A percentile compares a stretch with the other conserved stretches of the same genome.
phyloP scores from a whole-genome alignment of 75 land plant species.

The Cupressus sempervirens region DNA sequence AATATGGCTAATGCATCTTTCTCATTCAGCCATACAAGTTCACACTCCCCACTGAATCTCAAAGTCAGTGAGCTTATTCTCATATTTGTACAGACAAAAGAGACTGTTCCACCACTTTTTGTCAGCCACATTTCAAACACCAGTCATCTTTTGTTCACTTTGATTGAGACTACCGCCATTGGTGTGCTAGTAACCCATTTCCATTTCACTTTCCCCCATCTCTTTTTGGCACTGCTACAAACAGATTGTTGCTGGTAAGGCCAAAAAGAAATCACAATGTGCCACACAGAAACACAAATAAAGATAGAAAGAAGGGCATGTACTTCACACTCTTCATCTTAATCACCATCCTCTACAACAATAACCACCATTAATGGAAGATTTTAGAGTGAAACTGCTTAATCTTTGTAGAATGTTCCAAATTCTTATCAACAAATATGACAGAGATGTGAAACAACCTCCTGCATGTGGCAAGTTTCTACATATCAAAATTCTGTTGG shows the following conservation, averaged over 20 bases:
- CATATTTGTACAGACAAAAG: too few relatives aligned
- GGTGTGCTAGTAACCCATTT: neutral
- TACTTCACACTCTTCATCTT: constrained; percentile 70
- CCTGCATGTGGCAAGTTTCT: neutral
- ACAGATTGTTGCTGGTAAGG: constrained; percentile 50
- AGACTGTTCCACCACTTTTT: neutral
- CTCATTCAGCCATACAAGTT: constrained; percentile 79
- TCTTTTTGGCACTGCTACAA: constrained; percentile 41
- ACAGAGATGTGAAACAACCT: neutral
- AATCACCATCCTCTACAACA: constrained; percentile 57
- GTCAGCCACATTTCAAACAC: neutral
- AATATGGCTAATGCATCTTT: constrained; percentile 94
- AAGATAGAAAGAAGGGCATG: constrained; percentile 78
- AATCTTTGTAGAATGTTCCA: too few relatives aligned
- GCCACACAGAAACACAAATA: constrained; percentile 67
- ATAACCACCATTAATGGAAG: too few relatives aligned
- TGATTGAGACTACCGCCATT: neutral
- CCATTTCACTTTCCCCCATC: neutral
- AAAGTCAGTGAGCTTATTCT: constrained; percentile 51
- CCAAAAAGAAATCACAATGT: constrained; percentile 64
- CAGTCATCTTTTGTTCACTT: neutral
- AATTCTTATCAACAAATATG: neutral
- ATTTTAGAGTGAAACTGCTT: too few relatives aligned
- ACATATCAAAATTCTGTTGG: neutral
- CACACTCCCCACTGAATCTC: constrained; percentile 8